Base-by-base conservation (phyloP, 148 eudicot genomes). In the Rhododendron vialii region DNA sequence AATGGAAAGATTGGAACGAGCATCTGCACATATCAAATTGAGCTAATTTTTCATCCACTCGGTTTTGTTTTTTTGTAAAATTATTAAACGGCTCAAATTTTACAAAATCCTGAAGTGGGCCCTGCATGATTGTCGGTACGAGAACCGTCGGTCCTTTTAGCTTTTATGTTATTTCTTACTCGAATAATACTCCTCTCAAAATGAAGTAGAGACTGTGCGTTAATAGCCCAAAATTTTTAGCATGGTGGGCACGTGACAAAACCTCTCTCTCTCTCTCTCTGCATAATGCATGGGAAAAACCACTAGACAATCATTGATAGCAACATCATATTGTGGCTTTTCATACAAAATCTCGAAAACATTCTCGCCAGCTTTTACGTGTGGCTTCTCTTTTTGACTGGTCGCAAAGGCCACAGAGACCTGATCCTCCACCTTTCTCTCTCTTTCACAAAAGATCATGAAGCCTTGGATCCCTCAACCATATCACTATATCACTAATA, bases 391-490 rank as follows among this genome's bases (percentile, higher is more conserved):
- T 71, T 71, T 71, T 71, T 71, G 76, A 71, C 76, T 71, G 76
- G 76, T 71, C 76, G 36, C 38, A 30, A 71, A 30, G 75, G 36
- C 76, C 76, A 30, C 41, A 30, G 17, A 71, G 38, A 33, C 20
- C 38, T 71, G 17, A 71, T 71, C 76, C 20, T 71, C 36, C 10
- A 9, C 43, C 38, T 75, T 69, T 57, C 84, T 82, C 83, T 33
- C 71, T 33, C 48, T 82, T 38, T 55, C 69, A 53, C 26, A 86
- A 71, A 28, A 71, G 76, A 71, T 69, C 15, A 30, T 65, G 84
- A 82, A 86, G 89, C 91, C 85, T 90, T 55, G 91, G 91, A 90
- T 90, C 91, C 80, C 88, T 67, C 91, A 77, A 75, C 51, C 85
- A 50, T 81, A 71, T 69, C 83, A 67, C 47, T 36, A 50, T 81